phyloP scores from a whole-genome alignment of 2,329 filamentous ascomycete genomes.

The Penicillium sp. region DNA sequence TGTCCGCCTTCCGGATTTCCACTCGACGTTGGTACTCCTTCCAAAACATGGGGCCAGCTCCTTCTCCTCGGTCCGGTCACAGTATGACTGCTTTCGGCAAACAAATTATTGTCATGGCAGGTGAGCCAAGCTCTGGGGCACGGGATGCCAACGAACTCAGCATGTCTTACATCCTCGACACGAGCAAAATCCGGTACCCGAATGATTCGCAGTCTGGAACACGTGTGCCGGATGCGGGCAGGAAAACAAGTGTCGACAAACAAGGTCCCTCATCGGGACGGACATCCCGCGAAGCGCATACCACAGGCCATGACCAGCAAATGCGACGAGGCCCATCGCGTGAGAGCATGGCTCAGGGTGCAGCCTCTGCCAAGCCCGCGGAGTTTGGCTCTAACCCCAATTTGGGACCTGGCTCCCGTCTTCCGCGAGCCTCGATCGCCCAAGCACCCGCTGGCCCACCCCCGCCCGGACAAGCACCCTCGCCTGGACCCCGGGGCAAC shows the following conservation, averaged over 20 bases:
- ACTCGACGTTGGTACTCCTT: conserved; percentile 98
- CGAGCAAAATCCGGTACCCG: conserved; percentile 93
- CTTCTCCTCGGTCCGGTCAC: conserved; percentile 89
- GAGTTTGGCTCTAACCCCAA: conserved; percentile 33
- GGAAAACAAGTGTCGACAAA: conserved; percentile 50
- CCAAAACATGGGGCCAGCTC: conserved; percentile 98
- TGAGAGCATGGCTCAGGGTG: conserved; percentile 43
- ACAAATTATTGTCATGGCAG: conserved; percentile 86
- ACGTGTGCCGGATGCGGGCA: conserved; percentile 38
- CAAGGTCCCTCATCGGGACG: conserved; percentile 42
- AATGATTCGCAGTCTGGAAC: conserved; percentile 63
- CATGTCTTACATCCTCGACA: conserved; percentile 89
- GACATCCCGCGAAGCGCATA: conserved; percentile 47
- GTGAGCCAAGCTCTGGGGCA: conserved; percentile 87
- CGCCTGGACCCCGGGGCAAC: conserved; percentile 57
- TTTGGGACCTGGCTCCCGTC: conserved; percentile 53
- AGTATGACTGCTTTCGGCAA: conserved; percentile 97
- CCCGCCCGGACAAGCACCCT: conserved; percentile 65
- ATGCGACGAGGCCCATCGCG: conserved; percentile 42
- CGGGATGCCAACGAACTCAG: conserved; percentile 81
- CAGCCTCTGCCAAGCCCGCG: conserved; percentile 23
- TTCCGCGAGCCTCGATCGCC: conserved; percentile 61
- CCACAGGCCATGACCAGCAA: conserved; percentile 37
- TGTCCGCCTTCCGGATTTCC: conserved; percentile 81
- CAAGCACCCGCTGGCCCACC: conserved; percentile 65